phyloP scores from a whole-genome alignment of 1,139 yeast genomes.

The Pichia sp. region DNA sequence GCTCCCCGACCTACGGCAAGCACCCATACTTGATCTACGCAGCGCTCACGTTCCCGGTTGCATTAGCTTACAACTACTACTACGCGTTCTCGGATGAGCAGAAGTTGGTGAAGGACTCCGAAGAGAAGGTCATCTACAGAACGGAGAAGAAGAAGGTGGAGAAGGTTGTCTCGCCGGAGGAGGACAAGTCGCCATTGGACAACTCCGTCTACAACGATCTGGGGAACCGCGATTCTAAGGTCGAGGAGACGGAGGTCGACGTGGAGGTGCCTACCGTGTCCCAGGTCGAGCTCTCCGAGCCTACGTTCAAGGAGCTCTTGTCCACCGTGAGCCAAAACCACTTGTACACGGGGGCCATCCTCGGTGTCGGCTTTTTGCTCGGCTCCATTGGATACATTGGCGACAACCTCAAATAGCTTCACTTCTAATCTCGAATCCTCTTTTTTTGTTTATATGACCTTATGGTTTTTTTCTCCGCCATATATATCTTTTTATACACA shows the following conservation, averaged over 20 bases:
- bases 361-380: conserved; percentile 41
- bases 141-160: conserved; percentile 24
- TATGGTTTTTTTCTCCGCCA: neutral
- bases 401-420: conserved; percentile 32
- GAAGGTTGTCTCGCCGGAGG: conserved; percentile 20
- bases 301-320: conserved; percentile 34
- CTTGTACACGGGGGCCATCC: conserved; percentile 36
- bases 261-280: conserved; percentile 37
- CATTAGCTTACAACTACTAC: conserved; percentile 32
- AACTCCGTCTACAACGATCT: conserved; percentile 48
- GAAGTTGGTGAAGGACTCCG: conserved; percentile 21
- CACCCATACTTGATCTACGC: conserved; percentile 56
- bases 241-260: conserved; percentile 25
- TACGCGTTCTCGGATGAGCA: conserved; percentile 24
- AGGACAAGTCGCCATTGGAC: conserved; percentile 41
- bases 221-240: conserved; percentile 33
- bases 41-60: conserved; percentile 46
- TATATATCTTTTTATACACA: neutral
- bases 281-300: conserved; percentile 21
- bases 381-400: conserved; percentile 49
- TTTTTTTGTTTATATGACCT: neutral
- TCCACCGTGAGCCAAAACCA: conserved; percentile 34
- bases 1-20: conserved; percentile 41
- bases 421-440: neutral
- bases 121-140: conserved; percentile 18